Evolutionary conservation across 1,139 yeast genomes (phyloP).

Genomic region (Candida sanyaensis): DNA sequence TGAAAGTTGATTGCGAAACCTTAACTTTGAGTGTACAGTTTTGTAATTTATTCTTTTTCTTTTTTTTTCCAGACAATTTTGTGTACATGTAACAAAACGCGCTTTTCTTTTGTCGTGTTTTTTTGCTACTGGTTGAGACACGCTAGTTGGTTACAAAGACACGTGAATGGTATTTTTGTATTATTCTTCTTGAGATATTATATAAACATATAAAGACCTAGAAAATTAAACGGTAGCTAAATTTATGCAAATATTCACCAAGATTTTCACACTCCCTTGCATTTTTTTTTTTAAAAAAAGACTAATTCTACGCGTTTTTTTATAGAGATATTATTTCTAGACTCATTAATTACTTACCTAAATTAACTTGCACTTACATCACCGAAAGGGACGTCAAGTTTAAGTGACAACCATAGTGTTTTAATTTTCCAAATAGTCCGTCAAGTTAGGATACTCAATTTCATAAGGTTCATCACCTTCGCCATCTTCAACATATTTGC

Average conservation of each 20-base stretch:
- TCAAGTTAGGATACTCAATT: slow-evolving; percentile 62
- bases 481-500: slow-evolving; percentile 57
- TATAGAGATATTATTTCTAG: not conserved
- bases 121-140: not conserved
- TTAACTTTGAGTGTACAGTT: no score
- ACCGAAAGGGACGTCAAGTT: not conserved
- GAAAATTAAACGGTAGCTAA: not conserved
- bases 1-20: not conserved
- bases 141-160: not conserved
- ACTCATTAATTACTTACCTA: not conserved
- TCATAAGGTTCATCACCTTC: slow-evolving; percentile 33
- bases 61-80: not conserved
- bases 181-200: no score
- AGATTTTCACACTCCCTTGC: not conserved
- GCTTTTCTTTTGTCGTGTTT: not conserved
- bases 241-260: not conserved
- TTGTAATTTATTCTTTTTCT: not conserved
- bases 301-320: not conserved
- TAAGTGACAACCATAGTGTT: not conserved
- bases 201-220: no score
- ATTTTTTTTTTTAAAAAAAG: not conserved
- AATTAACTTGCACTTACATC: not conserved
- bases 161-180: not conserved
- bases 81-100: slow-evolving; percentile 2
- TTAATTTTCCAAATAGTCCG: slow-evolving; percentile 21